phyloP scores from a whole-genome alignment of 1,284 basidiomycete genomes.

The Thecaphora frezii region DNA sequence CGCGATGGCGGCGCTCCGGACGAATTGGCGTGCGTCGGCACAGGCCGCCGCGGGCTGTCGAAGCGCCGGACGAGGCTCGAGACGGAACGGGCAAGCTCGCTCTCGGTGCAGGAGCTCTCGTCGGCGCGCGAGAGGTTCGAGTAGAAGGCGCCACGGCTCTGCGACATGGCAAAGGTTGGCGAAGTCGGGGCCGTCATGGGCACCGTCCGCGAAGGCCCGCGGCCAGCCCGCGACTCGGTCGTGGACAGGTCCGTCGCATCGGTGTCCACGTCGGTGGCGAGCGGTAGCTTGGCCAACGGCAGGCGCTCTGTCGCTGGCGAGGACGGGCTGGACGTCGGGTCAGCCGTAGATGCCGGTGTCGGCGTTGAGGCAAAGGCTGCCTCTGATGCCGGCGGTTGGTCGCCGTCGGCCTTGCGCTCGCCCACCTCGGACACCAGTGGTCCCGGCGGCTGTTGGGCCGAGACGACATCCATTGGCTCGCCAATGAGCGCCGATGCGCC shows the following conservation, averaged over 20 bases:
- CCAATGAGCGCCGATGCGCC: too few species aligned
- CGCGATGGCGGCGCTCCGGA: slow-evolving; percentile 6
- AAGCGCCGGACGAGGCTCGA: slow-evolving; percentile 29
- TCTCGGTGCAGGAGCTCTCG: slow-evolving; percentile 50
- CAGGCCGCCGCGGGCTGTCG: slow-evolving; percentile 22
- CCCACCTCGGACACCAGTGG: too few species aligned
- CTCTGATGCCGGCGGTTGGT: too few species aligned
- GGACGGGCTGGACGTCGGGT: too few species aligned
- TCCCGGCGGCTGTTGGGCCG: too few species aligned
- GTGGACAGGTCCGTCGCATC: slow-evolving; percentile 34
- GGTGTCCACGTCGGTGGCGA: slow-evolving; percentile 30
- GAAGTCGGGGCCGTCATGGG: slow-evolving; percentile 27
- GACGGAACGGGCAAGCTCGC: slow-evolving; percentile 25
- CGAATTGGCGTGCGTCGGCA: slow-evolving; percentile 2
- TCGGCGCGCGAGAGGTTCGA: slow-evolving; percentile 26
- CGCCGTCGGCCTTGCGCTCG: background rate
- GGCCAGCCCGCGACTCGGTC: slow-evolving; percentile 25
- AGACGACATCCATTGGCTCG: too few species aligned
- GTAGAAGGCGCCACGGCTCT: slow-evolving; percentile 12
- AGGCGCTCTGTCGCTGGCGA: background rate
- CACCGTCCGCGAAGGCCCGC: slow-evolving; percentile 19
- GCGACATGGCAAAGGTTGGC: slow-evolving; percentile 17
- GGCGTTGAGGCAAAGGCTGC: too few species aligned
- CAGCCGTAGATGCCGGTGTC: too few species aligned
- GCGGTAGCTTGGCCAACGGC: slow-evolving; percentile 3